phyloP scores from a whole-genome alignment of 805 yeast species.

The Myxozyma vanderwaltii region DNA sequence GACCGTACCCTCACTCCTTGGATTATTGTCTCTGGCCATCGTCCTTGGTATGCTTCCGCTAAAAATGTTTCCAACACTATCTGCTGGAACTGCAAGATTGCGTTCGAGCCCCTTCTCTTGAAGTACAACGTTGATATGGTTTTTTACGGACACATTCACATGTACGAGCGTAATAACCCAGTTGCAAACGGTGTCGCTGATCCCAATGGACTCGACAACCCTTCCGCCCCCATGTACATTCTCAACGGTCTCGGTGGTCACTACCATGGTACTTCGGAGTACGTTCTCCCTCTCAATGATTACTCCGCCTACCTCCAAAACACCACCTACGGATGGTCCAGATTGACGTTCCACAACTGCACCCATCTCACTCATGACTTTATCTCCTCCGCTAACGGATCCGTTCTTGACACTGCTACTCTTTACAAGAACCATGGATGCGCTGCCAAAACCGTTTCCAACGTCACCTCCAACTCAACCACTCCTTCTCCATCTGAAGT shows the following conservation, averaged over 20 bases:
- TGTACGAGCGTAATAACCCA: slow-evolving; percentile 31
- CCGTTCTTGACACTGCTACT: slow-evolving; percentile 39
- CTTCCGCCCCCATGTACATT: slow-evolving; percentile 41
- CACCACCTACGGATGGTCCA: slow-evolving; percentile 39
- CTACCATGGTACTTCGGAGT: slow-evolving; percentile 38
- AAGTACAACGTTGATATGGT: slow-evolving; percentile 30
- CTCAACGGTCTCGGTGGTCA: slow-evolving; percentile 42
- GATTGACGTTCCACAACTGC: slow-evolving; percentile 40
- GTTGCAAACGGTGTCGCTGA: slow-evolving; percentile 35
- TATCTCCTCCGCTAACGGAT: slow-evolving; percentile 36
- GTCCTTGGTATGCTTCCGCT: slow-evolving; percentile 43
- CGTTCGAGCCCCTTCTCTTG: slow-evolving; percentile 29
- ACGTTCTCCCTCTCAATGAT: slow-evolving; percentile 13
- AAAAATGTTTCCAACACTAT: slow-evolving; percentile 24
- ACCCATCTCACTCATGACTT: slow-evolving; percentile 42
- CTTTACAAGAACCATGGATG: slow-evolving; percentile 35
- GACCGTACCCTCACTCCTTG: slow-evolving; percentile 40
- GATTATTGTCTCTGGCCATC: slow-evolving; percentile 36
- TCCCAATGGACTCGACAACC: slow-evolving; percentile 40
- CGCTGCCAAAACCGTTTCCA: background rate
- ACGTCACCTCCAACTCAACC: background rate
- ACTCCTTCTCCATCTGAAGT: background rate
- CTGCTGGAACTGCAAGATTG: slow-evolving; percentile 33
- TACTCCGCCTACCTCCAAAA: slow-evolving; percentile 23
- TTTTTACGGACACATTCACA: slow-evolving; percentile 31